Conservation (phyloP, 192 early-diverging fungal genomes). For the Endogone sp. region DNA sequence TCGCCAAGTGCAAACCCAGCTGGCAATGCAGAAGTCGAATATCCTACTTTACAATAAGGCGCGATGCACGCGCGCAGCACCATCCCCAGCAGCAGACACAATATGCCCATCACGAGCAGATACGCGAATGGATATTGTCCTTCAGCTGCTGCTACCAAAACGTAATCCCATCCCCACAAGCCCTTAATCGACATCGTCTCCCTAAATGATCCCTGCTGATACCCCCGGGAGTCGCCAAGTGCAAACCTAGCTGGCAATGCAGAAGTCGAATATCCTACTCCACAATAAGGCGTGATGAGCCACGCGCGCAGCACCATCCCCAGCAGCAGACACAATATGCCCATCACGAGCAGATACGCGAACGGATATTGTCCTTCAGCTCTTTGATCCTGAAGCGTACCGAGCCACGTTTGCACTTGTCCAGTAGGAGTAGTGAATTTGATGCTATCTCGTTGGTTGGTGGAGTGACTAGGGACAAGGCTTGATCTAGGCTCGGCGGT, state of each 20-base stretch:
- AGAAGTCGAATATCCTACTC: neutral
- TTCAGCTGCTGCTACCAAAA: neutral
- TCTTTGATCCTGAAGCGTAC: too few species aligned
- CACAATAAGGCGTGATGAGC: neutral
- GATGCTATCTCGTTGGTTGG: neutral
- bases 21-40: neutral
- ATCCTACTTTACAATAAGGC: neutral
- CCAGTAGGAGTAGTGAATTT: neutral
- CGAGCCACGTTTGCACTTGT: neutral
- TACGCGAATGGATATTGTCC: neutral
- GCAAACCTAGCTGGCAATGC: neutral
- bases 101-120: neutral
- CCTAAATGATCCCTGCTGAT: neutral
- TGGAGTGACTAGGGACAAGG: neutral
- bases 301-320: neutral
- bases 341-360: neutral
- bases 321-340: neutral
- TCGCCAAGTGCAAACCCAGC: neutral
- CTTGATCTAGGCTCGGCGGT: neutral
- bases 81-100: neutral
- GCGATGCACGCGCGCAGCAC: neutral
- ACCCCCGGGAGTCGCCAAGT: neutral
- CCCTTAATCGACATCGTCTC: neutral
- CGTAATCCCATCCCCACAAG: neutral
- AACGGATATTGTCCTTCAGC: neutral